Evolutionary conservation across 257 asterid species (phyloP).

Genomic region (Perilla frutescens): DNA sequence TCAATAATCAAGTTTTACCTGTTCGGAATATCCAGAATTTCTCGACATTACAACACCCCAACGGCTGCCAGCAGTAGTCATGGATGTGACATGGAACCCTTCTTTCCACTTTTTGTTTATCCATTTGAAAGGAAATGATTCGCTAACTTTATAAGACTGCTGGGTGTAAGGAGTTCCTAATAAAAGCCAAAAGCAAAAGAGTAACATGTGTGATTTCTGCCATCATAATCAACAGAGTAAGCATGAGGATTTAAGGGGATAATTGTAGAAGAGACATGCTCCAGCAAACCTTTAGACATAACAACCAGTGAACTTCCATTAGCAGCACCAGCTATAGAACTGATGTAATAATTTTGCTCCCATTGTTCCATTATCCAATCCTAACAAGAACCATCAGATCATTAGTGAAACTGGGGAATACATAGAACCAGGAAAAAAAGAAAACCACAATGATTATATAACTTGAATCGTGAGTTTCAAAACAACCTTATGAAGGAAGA

Average conservation of each 20-base stretch:
- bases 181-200: constrained; percentile 18
- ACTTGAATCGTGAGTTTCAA: constrained; percentile 9
- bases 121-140: constrained; percentile 99
- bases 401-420: not conserved
- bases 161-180: constrained; percentile 95
- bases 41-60: constrained; percentile 99
- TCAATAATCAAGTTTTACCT: constrained; percentile 52
- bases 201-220: not conserved
- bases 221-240: not conserved
- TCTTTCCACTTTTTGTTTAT: constrained; percentile 98
- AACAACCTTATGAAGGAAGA: constrained; percentile 89
- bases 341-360: constrained; percentile 95
- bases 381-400: constrained; percentile 44
- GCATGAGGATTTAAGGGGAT: not conserved
- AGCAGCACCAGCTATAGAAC: constrained; percentile 96
- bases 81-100: constrained; percentile 97
- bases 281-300: constrained; percentile 89
- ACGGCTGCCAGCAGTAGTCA: constrained; percentile 99
- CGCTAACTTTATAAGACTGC: constrained; percentile 96
- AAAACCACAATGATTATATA: constrained; percentile 10
- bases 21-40: constrained; percentile 91
- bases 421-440: not conserved
- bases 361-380: constrained; percentile 99
- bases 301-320: constrained; percentile 67
- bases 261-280: not conserved